Conservation (phyloP, 2,329 filamentous ascomycete genomes). For the Pyrenophora tritici-repentis region DNA sequence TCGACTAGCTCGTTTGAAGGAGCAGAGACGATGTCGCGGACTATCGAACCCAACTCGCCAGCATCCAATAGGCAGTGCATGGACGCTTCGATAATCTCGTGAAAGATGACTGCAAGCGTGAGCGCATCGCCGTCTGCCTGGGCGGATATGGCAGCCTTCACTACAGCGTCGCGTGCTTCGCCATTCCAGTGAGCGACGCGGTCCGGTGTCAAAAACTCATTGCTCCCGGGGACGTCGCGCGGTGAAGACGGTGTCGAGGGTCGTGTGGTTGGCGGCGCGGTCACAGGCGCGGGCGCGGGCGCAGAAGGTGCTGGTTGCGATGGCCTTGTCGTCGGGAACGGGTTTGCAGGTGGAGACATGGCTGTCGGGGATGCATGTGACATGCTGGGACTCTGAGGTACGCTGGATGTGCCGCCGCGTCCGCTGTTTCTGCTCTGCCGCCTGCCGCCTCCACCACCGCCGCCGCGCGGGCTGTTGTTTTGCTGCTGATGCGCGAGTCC, state of each 20-base stretch:
- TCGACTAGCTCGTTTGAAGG: slow-evolving; percentile 54
- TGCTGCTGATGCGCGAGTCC: slow-evolving; percentile 55
- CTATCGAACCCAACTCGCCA: slow-evolving; percentile 69
- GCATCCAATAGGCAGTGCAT: slow-evolving; percentile 71
- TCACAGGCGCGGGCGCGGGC: slow-evolving; percentile 2
- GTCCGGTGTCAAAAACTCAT: slow-evolving; percentile 75
- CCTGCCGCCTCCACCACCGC: slow-evolving; percentile 32
- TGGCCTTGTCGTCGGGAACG: slow-evolving; percentile 24
- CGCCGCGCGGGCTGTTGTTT: slow-evolving; percentile 37
- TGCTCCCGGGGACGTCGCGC: slow-evolving; percentile 61
- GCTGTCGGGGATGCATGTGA: slow-evolving; percentile 38
- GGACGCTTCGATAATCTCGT: slow-evolving; percentile 81
- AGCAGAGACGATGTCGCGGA: slow-evolving; percentile 73
- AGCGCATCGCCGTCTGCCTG: slow-evolving; percentile 70
- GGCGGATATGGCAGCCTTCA: slow-evolving; percentile 68
- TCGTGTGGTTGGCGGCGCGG: slow-evolving; percentile 44
- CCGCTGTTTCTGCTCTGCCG: slow-evolving; percentile 36
- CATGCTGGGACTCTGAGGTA: slow-evolving; percentile 38
- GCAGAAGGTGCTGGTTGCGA: slow-evolving; percentile 11
- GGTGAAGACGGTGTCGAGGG: slow-evolving; percentile 14
- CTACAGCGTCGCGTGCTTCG: slow-evolving; percentile 68
- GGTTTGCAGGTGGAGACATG: slow-evolving; percentile 37
- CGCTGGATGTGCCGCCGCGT: slow-evolving; percentile 33
- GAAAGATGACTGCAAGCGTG: slow-evolving; percentile 73
- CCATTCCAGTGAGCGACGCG: slow-evolving; percentile 70